These are phyloP conservation scores for Cladosporium sp. DNA, from an alignment of 2,329 filamentous ascomycete genomes.

Conservation along the genomic window DNA sequence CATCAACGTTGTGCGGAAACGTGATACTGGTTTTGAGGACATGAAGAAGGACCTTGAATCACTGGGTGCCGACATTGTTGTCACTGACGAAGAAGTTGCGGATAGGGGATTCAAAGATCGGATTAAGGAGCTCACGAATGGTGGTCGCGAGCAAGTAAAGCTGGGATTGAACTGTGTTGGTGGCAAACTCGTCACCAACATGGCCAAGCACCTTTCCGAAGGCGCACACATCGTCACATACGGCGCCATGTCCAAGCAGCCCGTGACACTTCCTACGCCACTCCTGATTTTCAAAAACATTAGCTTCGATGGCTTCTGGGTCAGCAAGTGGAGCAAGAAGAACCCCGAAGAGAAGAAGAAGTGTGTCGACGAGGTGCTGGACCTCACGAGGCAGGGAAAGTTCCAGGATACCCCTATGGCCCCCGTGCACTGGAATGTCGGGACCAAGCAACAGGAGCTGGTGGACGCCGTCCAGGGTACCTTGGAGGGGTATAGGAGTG, in stretches of 20 bases:
- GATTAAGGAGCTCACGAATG: slow-evolving; percentile 61
- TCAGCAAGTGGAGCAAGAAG: slow-evolving; percentile 77
- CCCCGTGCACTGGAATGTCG: slow-evolving; percentile 75
- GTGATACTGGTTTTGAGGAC: slow-evolving; percentile 60
- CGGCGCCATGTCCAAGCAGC: slow-evolving; percentile 88
- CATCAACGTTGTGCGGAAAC: slow-evolving; percentile 79
- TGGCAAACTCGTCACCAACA: slow-evolving; percentile 70
- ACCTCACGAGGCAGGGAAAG: slow-evolving; percentile 64
- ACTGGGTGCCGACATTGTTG: slow-evolving; percentile 57
- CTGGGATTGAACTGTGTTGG: slow-evolving; percentile 92
- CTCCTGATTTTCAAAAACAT: slow-evolving; percentile 92
- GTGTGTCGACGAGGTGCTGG: slow-evolving; percentile 79
- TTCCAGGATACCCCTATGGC: slow-evolving; percentile 82
- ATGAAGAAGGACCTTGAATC: slow-evolving; percentile 55
- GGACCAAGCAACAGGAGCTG: slow-evolving; percentile 64
- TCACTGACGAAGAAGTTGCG: slow-evolving; percentile 56
- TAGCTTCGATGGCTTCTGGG: slow-evolving; percentile 88
- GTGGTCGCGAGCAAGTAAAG: slow-evolving; percentile 63
- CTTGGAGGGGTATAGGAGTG: slow-evolving; percentile 73
- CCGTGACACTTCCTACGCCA: slow-evolving; percentile 71
- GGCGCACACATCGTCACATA: slow-evolving; percentile 82
- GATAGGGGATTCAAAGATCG: slow-evolving; percentile 57
- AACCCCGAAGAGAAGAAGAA: slow-evolving; percentile 66
- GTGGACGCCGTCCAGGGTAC: slow-evolving; percentile 74
- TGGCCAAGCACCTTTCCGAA: slow-evolving; percentile 65